Base-by-base conservation (phyloP, 1,284 basidiomycete species). In the Cystobasidium slooffiae region DNA sequence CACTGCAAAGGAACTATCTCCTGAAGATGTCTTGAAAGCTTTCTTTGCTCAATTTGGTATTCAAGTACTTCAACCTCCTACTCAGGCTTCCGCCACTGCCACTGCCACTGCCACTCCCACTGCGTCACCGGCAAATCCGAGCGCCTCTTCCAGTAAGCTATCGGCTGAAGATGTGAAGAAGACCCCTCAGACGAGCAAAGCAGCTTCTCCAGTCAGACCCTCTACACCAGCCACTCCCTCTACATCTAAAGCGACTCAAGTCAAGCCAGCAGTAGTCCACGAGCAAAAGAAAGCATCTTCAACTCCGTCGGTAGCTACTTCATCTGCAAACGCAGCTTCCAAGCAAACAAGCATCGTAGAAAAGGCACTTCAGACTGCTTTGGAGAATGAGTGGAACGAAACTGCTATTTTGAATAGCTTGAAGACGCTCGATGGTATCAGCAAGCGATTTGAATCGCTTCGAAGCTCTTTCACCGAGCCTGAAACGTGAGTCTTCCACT, bases 11-110 rank as follows among this genome's bases (percentile, higher is more conserved):
- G 56, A 59, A 9, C 20, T 63, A 14, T 63, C 61, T 22, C 64
- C 64, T 37, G 64, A 66, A 66, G 64, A 66, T 41, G 37, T 66
- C 16, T 37, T 53, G 7, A 66, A 66, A 22, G 31, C 44, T 18
- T 37, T 66, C n/a, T 49, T 66, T 53, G 64, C 64, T 39, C 64
- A 66, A 31, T 43, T 66, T 47, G 64, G 64, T n/a, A n/a, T 66
- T 5, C 64, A 24, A 20, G n/a, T 47, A 46, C 8, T 53, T 31
- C 49, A 22, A 41, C 51, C 47, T 41, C 16, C 64, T 41, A 20
- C 47, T 41, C 18, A 22, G 47, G 39, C 49, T 10, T 44, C 61
- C 24, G 6, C 49, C 4, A 24, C 46, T 6, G 6, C 46, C 20
- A 22, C 61, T 47, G 8, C 61, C 24, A 31, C 44, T 7, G n/a